Evolutionary conservation across 2,329 filamentous ascomycete species (phyloP).

Genomic region (Blastomyces parvus): DNA sequence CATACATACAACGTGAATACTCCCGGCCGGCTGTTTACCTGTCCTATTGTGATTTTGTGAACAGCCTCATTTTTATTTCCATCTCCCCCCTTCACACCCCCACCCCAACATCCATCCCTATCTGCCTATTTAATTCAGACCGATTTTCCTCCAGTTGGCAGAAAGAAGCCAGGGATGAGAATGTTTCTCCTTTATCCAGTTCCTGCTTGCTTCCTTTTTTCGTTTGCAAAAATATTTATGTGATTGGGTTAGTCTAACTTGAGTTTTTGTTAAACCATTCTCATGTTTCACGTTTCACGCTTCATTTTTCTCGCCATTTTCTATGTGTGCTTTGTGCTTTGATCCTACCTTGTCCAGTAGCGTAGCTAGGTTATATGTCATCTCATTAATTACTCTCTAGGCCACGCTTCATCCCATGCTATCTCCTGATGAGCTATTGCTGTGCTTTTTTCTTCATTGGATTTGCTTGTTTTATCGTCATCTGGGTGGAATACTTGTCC

Average conservation of each 20-base stretch:
- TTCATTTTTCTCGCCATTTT: background rate
- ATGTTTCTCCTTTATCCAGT: background rate
- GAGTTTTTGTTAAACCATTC: background rate
- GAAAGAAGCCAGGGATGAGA: too few relatives aligned
- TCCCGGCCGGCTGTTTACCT: too few relatives aligned
- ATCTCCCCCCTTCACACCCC: too few relatives aligned
- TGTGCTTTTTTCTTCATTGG: background rate
- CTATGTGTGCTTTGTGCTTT: background rate
- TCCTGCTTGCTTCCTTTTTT: background rate
- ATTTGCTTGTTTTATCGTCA: background rate
- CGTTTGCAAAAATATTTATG: background rate
- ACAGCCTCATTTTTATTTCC: too few relatives aligned
- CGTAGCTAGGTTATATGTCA: background rate
- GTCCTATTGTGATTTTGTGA: too few relatives aligned
- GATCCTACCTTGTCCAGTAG: too few relatives aligned
- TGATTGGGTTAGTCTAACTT: background rate
- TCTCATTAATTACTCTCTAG: background rate
- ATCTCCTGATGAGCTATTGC: background rate
- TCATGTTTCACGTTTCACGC: background rate
- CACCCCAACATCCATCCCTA: too few relatives aligned
- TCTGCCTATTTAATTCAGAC: too few relatives aligned
- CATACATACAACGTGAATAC: too few relatives aligned
- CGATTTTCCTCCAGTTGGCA: too few relatives aligned
- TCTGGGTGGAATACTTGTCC: background rate
- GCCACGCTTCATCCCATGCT: background rate